Conservation (phyloP, 2,329 filamentous ascomycete genomes). For the Aspergillus candidus region DNA sequence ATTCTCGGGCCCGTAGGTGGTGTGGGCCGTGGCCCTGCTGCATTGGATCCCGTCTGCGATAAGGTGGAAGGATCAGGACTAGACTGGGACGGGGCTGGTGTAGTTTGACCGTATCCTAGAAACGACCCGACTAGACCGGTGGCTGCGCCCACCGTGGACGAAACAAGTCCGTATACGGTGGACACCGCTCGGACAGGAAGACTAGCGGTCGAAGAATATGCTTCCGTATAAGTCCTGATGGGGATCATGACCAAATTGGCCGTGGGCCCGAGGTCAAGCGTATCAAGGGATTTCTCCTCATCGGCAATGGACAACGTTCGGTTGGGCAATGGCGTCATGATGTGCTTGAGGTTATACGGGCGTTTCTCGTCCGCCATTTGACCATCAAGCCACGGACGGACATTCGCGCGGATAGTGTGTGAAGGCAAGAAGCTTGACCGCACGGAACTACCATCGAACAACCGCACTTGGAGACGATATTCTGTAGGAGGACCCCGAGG, state of each 20-base stretch:
- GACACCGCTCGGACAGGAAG: conserved; percentile 39
- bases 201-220: conserved; percentile 46
- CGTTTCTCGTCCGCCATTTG: conserved; percentile 50
- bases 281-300: conserved; percentile 61
- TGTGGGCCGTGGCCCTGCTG: conserved; percentile 12
- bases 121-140: conserved; percentile 40
- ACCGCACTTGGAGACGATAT: conserved; percentile 67
- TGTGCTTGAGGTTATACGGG: conserved; percentile 78
- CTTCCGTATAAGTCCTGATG: conserved; percentile 54
- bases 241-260: conserved; percentile 79
- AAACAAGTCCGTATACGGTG: conserved; percentile 38
- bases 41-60: conserved; percentile 4
- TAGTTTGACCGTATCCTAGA: conserved; percentile 34
- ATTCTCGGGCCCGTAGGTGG: conserved; percentile 33
- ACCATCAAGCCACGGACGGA: conserved; percentile 72
- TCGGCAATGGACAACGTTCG: conserved; percentile 67
- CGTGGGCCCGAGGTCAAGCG: conserved; percentile 68
- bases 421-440: conserved; percentile 63
- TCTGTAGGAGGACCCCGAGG: conserved; percentile 22
- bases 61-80: conserved; percentile 4
- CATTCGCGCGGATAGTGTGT: conserved; percentile 57
- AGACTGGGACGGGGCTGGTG: conserved; percentile 10
- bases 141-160: conserved; percentile 38
- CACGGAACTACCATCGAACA: conserved; percentile 78
- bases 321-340: conserved; percentile 72